These are phyloP conservation scores for Aureobasidium vineae DNA, from an alignment of 2,329 filamentous ascomycete species.

Conservation along the genomic window DNA sequence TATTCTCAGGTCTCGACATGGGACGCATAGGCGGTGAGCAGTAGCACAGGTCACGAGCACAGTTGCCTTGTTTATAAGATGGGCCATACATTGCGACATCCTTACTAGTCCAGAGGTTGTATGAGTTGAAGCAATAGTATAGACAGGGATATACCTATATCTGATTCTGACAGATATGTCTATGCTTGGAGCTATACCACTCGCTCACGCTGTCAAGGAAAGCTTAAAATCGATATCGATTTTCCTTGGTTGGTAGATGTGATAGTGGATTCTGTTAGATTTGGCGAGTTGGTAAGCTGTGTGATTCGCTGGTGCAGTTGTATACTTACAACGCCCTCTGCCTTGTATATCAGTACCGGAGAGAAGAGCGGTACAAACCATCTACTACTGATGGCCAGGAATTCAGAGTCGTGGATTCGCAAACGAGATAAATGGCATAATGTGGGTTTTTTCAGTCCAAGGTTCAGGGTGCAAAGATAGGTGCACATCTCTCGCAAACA, in stretches of 20 bases:
- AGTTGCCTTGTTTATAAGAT: neutral
- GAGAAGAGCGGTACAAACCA: neutral
- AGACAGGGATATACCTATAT: conserved; percentile 2
- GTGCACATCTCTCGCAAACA: neutral
- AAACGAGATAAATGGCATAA: neutral
- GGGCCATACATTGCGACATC: neutral
- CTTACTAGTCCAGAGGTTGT: neutral
- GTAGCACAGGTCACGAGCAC: conserved; percentile 6
- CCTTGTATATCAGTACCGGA: neutral
- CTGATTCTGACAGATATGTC: neutral
- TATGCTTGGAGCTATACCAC: neutral
- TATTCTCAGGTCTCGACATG: neutral
- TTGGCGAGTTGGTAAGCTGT: neutral
- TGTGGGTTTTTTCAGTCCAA: neutral
- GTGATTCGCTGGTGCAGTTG: neutral
- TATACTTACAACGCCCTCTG: neutral
- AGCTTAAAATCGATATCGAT: neutral
- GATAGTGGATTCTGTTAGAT: neutral
- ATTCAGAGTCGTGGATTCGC: neutral
- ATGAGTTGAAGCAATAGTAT: neutral
- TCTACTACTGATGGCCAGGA: neutral
- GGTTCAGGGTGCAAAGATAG: neutral
- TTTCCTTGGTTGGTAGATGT: neutral
- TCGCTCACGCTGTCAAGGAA: neutral
- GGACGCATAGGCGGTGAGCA: neutral